Evolutionary conservation across 305 asterid genomes (phyloP).

Genomic region (Monarda citriodora): DNA sequence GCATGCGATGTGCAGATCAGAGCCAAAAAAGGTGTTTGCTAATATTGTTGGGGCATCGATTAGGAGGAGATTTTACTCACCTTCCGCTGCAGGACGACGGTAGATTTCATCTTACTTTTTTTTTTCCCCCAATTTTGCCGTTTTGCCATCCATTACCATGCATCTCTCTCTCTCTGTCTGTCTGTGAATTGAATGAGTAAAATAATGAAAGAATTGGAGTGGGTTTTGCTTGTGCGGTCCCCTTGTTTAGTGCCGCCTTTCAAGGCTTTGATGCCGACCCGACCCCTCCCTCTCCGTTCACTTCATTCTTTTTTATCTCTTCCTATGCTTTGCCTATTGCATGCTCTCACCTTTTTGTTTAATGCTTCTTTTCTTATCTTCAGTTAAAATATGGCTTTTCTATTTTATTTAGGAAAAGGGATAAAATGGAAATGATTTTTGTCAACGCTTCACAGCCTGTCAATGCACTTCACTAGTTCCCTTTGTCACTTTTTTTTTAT

Average conservation of each 20-base stretch:
- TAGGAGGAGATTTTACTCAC: conserved; percentile 6
- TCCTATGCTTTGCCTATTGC: neutral
- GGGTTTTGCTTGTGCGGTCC: neutral
- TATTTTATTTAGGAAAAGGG: neutral
- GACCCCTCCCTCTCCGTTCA: too few species aligned
- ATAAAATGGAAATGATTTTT: neutral
- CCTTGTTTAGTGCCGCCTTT: conserved; percentile 17
- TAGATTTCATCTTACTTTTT: neutral
- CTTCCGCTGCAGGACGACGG: conserved; percentile 14
- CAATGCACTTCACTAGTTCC: neutral
- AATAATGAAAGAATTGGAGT: neutral
- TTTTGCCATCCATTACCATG: neutral
- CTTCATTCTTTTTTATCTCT: too few species aligned
- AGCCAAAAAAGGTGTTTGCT: conserved; percentile 5
- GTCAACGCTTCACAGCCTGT: conserved; percentile 17
- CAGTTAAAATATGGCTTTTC: neutral
- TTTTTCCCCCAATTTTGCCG: neutral
- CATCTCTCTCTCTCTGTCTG: neutral
- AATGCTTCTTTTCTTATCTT: too few species aligned
- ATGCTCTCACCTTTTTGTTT: too few species aligned
- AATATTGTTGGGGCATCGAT: conserved; percentile 10
- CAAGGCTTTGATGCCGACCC: neutral
- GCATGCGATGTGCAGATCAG: conserved; percentile 20
- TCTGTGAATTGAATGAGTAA: too few species aligned
- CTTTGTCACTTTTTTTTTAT: too few species aligned